Evolutionary conservation across 768 basidiomycete genomes (phyloP), one percentile per base, ranked within the genome.

Genomic region (Clavulina sp.): DNA sequence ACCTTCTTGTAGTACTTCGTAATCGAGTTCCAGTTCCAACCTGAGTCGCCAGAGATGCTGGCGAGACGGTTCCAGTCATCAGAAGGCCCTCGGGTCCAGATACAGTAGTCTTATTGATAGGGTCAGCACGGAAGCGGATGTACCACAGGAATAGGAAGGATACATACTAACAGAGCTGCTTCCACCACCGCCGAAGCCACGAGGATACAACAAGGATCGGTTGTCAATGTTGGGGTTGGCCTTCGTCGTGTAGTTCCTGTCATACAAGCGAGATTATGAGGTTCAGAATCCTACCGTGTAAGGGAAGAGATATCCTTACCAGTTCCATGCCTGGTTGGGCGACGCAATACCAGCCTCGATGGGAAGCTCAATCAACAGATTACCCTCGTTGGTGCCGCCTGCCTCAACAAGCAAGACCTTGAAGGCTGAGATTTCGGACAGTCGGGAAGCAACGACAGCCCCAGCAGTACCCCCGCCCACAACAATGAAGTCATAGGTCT

Each of bases 391-490:
- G 53, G 53, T 51, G 33, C 46, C 41, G 21, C 59, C 59, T 26
- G 59, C 59, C 49, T 60, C 59, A 18, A 60, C 29, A 24, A 66
- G 59, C 36, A 68, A 57, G 2, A 69, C 66, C 9, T 61, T 60
- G 53, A 57, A 58, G 50, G 60, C 56, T 2, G 57, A 33, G 55
- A 65, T 62, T 51, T 68, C 66, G 1, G 61, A 58, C 30, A 69
- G 55, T 26, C 68, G 57, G 28, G 55, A 60, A 21, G 66, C 68
- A 5, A 68, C 50, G 3, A 67, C 65, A 28, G 65, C 43, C 9
- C 66, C 67, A 16, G 62, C 64, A n/a, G 66, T 56, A 18, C 68
- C 68, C 48, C 66, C 66, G 5, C 75, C 75, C 9, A 64, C 60
- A 51, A 65, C 59, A 48, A 65, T 59, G 53, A 60, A 65, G 52